Evolutionary conservation across 352 stramenopile species (phyloP), one percentile per base, ranked within the genome.

Genomic region (Pythium aphanidermatum): DNA sequence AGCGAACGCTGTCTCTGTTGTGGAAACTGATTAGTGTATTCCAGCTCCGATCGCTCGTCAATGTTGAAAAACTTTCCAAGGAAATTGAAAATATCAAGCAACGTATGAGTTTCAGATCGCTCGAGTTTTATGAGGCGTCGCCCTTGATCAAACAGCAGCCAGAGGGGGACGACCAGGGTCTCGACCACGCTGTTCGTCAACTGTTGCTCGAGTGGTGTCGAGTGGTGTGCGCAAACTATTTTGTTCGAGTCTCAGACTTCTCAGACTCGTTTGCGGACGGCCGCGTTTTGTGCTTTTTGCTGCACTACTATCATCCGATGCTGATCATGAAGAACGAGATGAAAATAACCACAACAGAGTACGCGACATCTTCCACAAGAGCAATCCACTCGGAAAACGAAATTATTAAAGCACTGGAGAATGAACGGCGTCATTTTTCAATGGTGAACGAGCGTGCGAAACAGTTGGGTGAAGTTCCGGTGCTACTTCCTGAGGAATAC

Each of bases 291-390:
- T 98, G 94, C 58, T 83, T 96, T 19, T 62, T 98, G 17, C 58
- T 98, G 23, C 92, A 98, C 57, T 97, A 97, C 61, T 98, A 98
- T 50, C 93, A 98, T 53, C 95, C 95, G 4, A 80, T 82, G 58
- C 56, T 98, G 7, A 43, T 98, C 10, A 64, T 63, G 9, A 90
- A 86, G 52, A 38, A 57, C 11, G 74, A 90, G 28, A 71, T 90
- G 30, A 42, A 64, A 11, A 26, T 60, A 8, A 87, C 77, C 25
- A 87, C 67, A 0, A 61, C 46, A 6, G 51, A 62, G 23, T 49
- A 44, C 12, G 37, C 30, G 19, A 66, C 16, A 19, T 55, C 13
- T 58, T 63, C 27, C 46, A 76, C 25, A 42, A 46, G 14, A 30
- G 17, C 14, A 42, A 80, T 21, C 19, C 50, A 48, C 29, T 50